phyloP scores from a whole-genome alignment of 164 flowering plant species.

The Vitis riparia region DNA sequence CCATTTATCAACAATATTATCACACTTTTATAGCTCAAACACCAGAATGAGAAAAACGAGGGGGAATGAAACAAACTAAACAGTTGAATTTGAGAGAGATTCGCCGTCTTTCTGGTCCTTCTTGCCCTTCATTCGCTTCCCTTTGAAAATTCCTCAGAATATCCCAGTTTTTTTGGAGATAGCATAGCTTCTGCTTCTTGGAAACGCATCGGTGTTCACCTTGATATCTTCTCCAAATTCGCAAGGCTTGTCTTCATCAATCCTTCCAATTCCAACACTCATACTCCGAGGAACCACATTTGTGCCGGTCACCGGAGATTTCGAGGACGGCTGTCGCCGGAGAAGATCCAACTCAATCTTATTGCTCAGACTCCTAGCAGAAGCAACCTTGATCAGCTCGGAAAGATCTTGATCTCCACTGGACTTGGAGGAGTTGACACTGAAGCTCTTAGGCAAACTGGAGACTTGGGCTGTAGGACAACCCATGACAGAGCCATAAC shows the following conservation, averaged over 20 bases:
- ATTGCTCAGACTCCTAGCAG: slow-evolving; percentile 25
- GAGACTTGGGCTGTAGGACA: slow-evolving; percentile 17
- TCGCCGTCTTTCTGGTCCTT: too few relatives aligned
- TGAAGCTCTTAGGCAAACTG: slow-evolving; percentile 46
- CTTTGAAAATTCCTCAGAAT: too few relatives aligned
- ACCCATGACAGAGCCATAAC: slow-evolving; percentile 4
- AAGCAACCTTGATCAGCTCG: slow-evolving; percentile 45
- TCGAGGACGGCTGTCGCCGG: not conserved
- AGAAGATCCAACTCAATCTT: slow-evolving; percentile 12
- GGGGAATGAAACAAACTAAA: too few relatives aligned
- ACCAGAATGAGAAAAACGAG: too few relatives aligned
- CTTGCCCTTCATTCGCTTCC: too few relatives aligned
- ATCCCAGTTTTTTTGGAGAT: slow-evolving; percentile 12
- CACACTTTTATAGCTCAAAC: too few relatives aligned
- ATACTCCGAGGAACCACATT: slow-evolving; percentile 32
- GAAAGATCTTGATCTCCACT: slow-evolving; percentile 37
- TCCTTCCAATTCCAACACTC: slow-evolving; percentile 56
- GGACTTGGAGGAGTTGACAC: slow-evolving; percentile 24
- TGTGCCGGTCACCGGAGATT: not conserved
- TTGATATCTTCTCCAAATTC: slow-evolving; percentile 38
- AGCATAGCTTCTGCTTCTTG: slow-evolving; percentile 55
- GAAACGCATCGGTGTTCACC: slow-evolving; percentile 17
- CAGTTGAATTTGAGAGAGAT: too few relatives aligned
- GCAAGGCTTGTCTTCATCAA: slow-evolving; percentile 65
- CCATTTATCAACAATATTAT: too few relatives aligned